Evolutionary conservation across 768 basidiomycete genomes (phyloP).

Genomic region (Antrodiella citrinella): DNA sequence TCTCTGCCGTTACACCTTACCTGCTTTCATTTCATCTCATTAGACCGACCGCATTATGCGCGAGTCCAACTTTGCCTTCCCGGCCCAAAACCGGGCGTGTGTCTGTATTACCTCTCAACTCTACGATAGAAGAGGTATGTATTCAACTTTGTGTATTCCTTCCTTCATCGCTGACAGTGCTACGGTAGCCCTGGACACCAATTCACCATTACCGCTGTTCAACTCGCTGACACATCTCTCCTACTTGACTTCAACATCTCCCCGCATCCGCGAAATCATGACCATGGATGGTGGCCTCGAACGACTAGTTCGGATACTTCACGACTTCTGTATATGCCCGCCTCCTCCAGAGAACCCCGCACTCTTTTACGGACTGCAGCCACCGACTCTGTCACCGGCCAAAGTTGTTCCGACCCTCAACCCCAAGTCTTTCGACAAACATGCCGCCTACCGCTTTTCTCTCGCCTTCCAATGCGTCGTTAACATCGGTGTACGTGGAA

Average conservation of each 20-base stretch:
- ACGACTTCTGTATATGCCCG: slow-evolving; percentile 79
- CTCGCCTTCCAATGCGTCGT: slow-evolving; percentile 96
- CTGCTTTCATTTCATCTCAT: too few relatives aligned
- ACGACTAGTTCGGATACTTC: slow-evolving; percentile 85
- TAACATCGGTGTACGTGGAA: slow-evolving; percentile 95
- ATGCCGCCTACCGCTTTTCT: slow-evolving; percentile 81
- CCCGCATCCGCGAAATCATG: slow-evolving; percentile 96
- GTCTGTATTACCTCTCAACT: slow-evolving; percentile 92
- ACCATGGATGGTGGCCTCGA: slow-evolving; percentile 97
- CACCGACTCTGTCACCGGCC: slow-evolving; percentile 49
- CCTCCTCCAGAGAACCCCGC: slow-evolving; percentile 76
- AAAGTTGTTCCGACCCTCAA: slow-evolving; percentile 55
- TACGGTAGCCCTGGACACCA: slow-evolving; percentile 42
- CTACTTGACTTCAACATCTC: slow-evolving; percentile 94
- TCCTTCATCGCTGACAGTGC: slow-evolving; percentile 5
- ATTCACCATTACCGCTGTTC: slow-evolving; percentile 61
- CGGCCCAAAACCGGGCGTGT: slow-evolving; percentile 89
- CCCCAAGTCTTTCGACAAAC: slow-evolving; percentile 66
- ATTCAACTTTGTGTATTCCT: too few relatives aligned
- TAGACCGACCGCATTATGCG: too few relatives aligned
- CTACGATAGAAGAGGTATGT: slow-evolving; percentile 88
- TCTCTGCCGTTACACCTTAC: too few relatives aligned
- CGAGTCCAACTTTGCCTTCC: slow-evolving; percentile 92
- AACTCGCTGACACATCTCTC: slow-evolving; percentile 95
- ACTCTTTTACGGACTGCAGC: slow-evolving; percentile 68